Percentiles rank a stretch among this genome's conserved stretches.
Conservation (phyloP, 108 stramenopile genomes). For the Cyclotella distinguenda region DNA sequence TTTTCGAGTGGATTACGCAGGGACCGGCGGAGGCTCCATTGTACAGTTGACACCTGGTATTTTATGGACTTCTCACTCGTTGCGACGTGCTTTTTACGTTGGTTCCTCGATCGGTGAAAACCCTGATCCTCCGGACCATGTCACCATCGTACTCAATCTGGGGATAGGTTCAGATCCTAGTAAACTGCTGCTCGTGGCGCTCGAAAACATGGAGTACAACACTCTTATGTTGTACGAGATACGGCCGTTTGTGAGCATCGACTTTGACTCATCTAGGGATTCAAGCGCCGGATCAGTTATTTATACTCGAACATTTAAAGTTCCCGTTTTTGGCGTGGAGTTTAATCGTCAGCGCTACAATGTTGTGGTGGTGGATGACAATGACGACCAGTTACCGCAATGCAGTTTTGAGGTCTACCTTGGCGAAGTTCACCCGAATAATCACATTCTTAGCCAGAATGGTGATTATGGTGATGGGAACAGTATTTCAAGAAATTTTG, state of each 20-base stretch:
- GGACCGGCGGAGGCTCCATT: constrained; percentile 3
- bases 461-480: constrained; percentile 36
- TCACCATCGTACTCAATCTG: constrained; percentile 35
- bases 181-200: constrained; percentile 23
- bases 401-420: constrained; percentile 41
- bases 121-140: constrained; percentile 9
- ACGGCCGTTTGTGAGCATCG: constrained; percentile 22
- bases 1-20: constrained; percentile 36
- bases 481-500: constrained; percentile 35
- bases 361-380: constrained; percentile 39
- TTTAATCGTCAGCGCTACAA: constrained; percentile 39
- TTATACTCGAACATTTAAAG: constrained; percentile 25
- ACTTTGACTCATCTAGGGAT: constrained; percentile 4
- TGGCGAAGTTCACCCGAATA: constrained; percentile 17
- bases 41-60: constrained; percentile 32
- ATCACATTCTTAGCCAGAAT: constrained; percentile 33
- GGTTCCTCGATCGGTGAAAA: not conserved
- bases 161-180: constrained; percentile 31
- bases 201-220: constrained; percentile 38
- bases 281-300: constrained; percentile 5
- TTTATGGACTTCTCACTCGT: constrained; percentile 32
- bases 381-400: constrained; percentile 18
- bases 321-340: constrained; percentile 40
- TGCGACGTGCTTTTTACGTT: constrained; percentile 37
- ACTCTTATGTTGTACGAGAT: constrained; percentile 38